Evolutionary conservation across 805 yeast species (phyloP), one percentile per base, ranked within the genome.

Genomic region (Lachancea fermentati): DNA sequence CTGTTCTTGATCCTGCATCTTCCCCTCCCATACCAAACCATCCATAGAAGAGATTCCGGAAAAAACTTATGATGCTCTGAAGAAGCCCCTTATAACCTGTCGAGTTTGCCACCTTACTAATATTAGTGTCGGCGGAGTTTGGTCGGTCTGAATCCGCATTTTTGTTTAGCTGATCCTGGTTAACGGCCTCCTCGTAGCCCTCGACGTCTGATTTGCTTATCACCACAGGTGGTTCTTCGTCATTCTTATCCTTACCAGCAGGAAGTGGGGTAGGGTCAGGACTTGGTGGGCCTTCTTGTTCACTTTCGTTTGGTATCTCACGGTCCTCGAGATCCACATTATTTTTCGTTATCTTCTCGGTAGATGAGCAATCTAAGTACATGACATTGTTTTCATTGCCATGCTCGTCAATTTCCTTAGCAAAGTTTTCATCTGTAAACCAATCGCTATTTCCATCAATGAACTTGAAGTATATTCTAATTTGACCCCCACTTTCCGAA

Each of bases 321-420:
- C 16, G 25, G 17, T 22, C 36, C 19, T 17, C 30, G 5, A 30
- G 30, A 17, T 19, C 34, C 28, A 35, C 17, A 36, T 26, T 39
- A n/a, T 30, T 22, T 25, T 35, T 30, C 7, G 14, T 25, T 16
- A 18, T 31, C 33, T 19, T 36, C 28, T 19, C 18, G 11, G 12
- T 19, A 8, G 26, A n/a, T 16, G 15, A 19, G 7, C 19, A 29
- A 13, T 9, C 25, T 19, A 52, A 26, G 14, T 46, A 32, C 19
- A 60, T 34, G 3, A 66, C 69, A 39, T 68, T 68, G 47, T 68
- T 68, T 29, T 60, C 62, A 37, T 66, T 67, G 5, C 65, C 67
- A 32, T 51, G 43, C 4, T 52, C 57, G 44, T 68, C 72, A 4
- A 57, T 42, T 28, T 66, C 70, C 47, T 45, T 44, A 3, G 49